Base-by-base conservation (phyloP, 1,284 basidiomycete genomes). In the Tylopilus sp. region DNA sequence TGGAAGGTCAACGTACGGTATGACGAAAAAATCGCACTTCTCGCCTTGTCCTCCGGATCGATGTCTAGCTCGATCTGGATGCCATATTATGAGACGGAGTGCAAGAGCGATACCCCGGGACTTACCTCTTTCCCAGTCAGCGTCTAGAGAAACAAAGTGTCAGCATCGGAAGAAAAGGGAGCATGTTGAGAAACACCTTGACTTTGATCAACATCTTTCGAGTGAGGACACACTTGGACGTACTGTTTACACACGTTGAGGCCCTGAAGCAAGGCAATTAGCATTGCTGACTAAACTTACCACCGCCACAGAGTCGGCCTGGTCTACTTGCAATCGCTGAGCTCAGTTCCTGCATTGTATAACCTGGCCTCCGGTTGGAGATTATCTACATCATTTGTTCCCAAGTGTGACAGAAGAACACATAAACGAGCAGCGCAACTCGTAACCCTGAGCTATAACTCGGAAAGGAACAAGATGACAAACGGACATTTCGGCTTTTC, bases 11-110 rank as follows among this genome's bases (percentile, higher is more conserved):
- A 28, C 9, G 1, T 18, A 20, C 4, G n/a, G 26, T 7, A 20
- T 29, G 34, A 42, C 5, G 0, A 26, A 28, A 26, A 6, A 29
- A 36, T 24, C 2, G 40, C 50, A 7, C 4, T 43, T 44, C 79
- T 51, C 53, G 88, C 94, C 77, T 89, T 91, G 75, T 94, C 91
- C 55, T 91, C 87, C 15, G 81, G 77, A 70, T 97, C 93, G 66
- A 98, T 93, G 74, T 97, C 94, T 56, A 99, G 83, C 72, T 98
- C 94, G 71, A 94, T 93, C 90, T 94, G 68, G 41, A 49, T 15
- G 42, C 42, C 42, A 55, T 53, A 44, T 29, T 12, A 46, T 44
- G 33, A 45, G 52, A 56, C 51, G 46, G 49, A 33, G 29, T 37
- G 41, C 8, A 17, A 30, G 14, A 26, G 34, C 35, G 37, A 29